Evolutionary conservation across 805 yeast species (phyloP).

Genomic region (Zygosaccharomyces bisporus): DNA sequence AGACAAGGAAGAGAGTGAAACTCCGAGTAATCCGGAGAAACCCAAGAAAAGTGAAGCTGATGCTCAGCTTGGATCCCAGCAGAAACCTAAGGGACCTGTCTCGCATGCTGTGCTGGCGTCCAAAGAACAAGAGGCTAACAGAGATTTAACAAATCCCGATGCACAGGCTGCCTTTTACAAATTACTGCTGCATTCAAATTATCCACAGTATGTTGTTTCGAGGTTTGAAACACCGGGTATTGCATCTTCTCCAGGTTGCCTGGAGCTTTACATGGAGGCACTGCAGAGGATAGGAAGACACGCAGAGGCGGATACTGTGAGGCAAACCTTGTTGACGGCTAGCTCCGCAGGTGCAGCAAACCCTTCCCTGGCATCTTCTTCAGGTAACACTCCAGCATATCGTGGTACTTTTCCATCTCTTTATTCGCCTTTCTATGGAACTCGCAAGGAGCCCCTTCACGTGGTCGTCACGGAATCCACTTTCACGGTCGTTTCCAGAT

Average conservation of each 20-base stretch:
- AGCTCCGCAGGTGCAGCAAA: constrained; percentile 35
- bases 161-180: constrained; percentile 83
- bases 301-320: constrained; percentile 70
- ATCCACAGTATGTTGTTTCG: constrained; percentile 95
- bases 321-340: constrained; percentile 44
- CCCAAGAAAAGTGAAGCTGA: constrained; percentile 2
- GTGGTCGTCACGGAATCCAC: constrained; percentile 89
- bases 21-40: neutral
- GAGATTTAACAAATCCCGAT: constrained; percentile 59
- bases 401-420: constrained; percentile 29
- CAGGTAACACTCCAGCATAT: constrained; percentile 23
- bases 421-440: constrained; percentile 46
- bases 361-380: constrained; percentile 31
- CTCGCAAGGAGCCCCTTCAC: constrained; percentile 80
- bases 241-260: constrained; percentile 75
- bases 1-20: neutral
- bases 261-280: constrained; percentile 75
- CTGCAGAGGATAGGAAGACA: constrained; percentile 70
- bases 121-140: constrained; percentile 84
- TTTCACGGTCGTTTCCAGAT: constrained; percentile 69
- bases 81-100: constrained; percentile 13
- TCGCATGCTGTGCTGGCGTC: constrained; percentile 46
- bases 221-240: constrained; percentile 94
- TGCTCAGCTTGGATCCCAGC: constrained; percentile 1
- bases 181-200: constrained; percentile 68